Conservation (phyloP, 331 rosid genomes). For the Malus hybrid region DNA sequence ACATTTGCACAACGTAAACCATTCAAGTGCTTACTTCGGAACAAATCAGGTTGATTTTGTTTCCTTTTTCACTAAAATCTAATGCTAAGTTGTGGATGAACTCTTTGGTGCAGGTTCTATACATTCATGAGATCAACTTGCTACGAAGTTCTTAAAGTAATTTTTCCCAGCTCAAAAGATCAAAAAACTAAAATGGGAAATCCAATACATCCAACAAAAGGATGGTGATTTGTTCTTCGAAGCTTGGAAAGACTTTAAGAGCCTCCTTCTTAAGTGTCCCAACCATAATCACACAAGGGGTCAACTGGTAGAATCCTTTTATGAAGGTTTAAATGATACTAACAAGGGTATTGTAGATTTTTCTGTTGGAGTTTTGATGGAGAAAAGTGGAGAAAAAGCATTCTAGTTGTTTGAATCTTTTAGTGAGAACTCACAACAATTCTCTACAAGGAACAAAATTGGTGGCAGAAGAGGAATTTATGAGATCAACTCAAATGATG, state of each 20-base stretch:
- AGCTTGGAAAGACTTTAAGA: background rate
- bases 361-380: background rate
- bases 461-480: background rate
- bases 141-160: background rate
- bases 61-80: background rate
- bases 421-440: background rate
- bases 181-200: background rate
- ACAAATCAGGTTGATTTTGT: background rate
- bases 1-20: background rate
- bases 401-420: background rate
- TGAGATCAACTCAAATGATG: background rate
- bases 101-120: background rate
- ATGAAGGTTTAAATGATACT: background rate
- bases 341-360: background rate
- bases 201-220: background rate
- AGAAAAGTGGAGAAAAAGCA: background rate
- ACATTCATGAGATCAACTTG: background rate
- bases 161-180: background rate
- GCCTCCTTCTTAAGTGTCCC: background rate
- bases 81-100: background rate
- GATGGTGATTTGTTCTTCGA: background rate
- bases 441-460: background rate
- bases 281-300: background rate
- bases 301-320: background rate
- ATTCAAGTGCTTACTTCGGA: background rate